A percentile compares a stretch with the other conserved stretches of the same genome.
Evolutionary conservation across 371 early-diverging fungal genomes (phyloP).

Genomic region (Mucor racemosus): DNA sequence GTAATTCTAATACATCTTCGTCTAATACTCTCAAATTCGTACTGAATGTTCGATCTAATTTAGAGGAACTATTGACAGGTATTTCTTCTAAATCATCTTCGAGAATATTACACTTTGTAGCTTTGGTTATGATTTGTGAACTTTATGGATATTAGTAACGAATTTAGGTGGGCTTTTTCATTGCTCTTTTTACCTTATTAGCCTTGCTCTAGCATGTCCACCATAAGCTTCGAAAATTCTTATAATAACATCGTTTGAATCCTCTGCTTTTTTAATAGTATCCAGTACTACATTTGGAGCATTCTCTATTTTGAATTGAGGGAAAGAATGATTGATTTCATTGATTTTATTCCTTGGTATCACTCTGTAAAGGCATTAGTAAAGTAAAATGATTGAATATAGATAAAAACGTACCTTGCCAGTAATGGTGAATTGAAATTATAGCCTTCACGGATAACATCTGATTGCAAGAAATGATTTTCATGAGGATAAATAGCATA

Average conservation of each 20-base stretch:
- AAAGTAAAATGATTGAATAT: neutral
- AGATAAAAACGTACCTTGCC: constrained; percentile 40
- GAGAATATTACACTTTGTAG: constrained; percentile 75
- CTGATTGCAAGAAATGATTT: constrained; percentile 78
- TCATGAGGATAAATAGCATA: constrained; percentile 90
- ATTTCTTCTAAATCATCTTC: constrained; percentile 66
- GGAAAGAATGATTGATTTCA: constrained; percentile 19
- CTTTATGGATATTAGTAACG: constrained; percentile 19
- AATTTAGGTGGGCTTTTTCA: neutral
- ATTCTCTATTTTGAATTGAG: constrained; percentile 64
- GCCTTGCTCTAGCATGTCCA: constrained; percentile 69
- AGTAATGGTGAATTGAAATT: constrained; percentile 84
- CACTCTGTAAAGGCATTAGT: constrained; percentile 10
- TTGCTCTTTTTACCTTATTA: constrained; percentile 54
- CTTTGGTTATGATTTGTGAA: constrained; percentile 52
- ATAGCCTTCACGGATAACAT: constrained; percentile 83
- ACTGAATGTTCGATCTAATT: constrained; percentile 38
- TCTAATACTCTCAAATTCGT: constrained; percentile 44
- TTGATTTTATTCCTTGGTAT: constrained; percentile 16
- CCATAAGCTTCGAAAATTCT: constrained; percentile 90
- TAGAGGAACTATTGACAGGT: constrained; percentile 21
- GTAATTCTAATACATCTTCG: constrained; percentile 44
- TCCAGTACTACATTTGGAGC: constrained; percentile 84
- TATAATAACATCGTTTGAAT: constrained; percentile 70
- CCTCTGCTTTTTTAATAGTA: constrained; percentile 84